A percentile compares a stretch with the other conserved stretches of the same genome.
These are phyloP conservation scores for Trichoderma polysporum DNA, from an alignment of 2,329 filamentous ascomycete genomes.

Conservation along the genomic window DNA sequence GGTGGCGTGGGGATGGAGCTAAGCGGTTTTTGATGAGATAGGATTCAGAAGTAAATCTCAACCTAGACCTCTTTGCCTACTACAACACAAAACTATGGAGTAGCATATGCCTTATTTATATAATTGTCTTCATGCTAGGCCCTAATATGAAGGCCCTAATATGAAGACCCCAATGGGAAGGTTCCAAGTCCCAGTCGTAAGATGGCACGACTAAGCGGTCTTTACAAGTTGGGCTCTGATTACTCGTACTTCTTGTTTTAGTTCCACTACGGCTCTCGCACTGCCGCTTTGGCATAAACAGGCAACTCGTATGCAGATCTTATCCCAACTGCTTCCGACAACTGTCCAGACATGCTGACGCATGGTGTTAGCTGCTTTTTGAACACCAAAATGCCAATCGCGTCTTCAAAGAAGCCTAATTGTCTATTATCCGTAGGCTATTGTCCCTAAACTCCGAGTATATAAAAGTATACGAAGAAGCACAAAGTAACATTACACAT, in stretches of 20 bases:
- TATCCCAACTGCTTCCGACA: background rate
- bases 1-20: background rate
- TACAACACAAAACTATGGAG: background rate
- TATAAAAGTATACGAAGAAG: background rate
- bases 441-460: background rate
- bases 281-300: conserved; percentile 5
- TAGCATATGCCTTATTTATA: background rate
- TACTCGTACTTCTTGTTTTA: background rate
- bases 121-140: background rate
- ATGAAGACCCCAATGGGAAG: background rate
- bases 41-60: background rate
- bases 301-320: conserved; percentile 4
- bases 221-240: conserved; percentile 1
- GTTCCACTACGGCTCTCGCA: background rate
- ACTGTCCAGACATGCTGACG: background rate
- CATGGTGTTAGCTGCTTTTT: background rate
- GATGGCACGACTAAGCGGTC: background rate
- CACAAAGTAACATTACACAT: background rate
- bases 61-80: background rate
- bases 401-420: background rate
- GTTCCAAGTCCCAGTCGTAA: background rate
- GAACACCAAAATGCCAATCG: background rate
- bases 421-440: conserved; percentile 8
- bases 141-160: background rate
- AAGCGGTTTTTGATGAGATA: background rate